Percentiles rank a stretch among this genome's conserved stretches.
Evolutionary conservation across 2,329 filamentous ascomycete genomes (phyloP).

Genomic region (Fusarium citri): DNA sequence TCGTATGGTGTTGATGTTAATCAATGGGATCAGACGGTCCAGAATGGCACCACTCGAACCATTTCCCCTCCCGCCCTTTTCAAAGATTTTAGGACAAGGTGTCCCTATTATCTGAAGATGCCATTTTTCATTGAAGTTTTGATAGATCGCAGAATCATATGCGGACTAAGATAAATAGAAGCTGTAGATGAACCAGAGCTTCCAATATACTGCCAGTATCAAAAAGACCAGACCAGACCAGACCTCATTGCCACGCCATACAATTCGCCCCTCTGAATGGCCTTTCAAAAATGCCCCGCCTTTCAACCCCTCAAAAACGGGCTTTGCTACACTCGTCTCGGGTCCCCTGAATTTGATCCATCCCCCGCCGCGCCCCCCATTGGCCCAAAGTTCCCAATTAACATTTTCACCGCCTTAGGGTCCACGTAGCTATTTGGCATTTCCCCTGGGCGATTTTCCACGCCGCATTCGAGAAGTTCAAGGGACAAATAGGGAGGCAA

Average conservation of each 20-base stretch:
- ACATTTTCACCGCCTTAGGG: slow-evolving; percentile 45
- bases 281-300: slow-evolving; percentile 31
- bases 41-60: slow-evolving; percentile 45
- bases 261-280: slow-evolving; percentile 36
- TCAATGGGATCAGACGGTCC: slow-evolving; percentile 39
- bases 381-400: slow-evolving; percentile 22
- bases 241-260: slow-evolving; percentile 30
- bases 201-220: neutral
- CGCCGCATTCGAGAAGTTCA: slow-evolving; percentile 15
- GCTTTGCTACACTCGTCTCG: neutral
- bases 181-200: neutral
- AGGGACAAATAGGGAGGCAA: slow-evolving; percentile 25
- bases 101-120: neutral
- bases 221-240: neutral
- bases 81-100: slow-evolving; percentile 5
- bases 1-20: slow-evolving; percentile 44
- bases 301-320: slow-evolving; percentile 40
- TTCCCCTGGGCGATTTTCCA: slow-evolving; percentile 14
- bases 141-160: no score
- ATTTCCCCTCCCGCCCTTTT: slow-evolving; percentile 33
- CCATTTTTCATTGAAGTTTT: no score
- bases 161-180: neutral
- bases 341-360: slow-evolving; percentile 35
- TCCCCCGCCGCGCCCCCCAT: slow-evolving; percentile 11
- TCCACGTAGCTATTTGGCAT: slow-evolving; percentile 36